A percentile compares a stretch with the other conserved stretches of the same genome.
These are phyloP conservation scores for Digitaria exilis DNA, from an alignment of 202 grass and related monocot species.

Conservation along the genomic window DNA sequence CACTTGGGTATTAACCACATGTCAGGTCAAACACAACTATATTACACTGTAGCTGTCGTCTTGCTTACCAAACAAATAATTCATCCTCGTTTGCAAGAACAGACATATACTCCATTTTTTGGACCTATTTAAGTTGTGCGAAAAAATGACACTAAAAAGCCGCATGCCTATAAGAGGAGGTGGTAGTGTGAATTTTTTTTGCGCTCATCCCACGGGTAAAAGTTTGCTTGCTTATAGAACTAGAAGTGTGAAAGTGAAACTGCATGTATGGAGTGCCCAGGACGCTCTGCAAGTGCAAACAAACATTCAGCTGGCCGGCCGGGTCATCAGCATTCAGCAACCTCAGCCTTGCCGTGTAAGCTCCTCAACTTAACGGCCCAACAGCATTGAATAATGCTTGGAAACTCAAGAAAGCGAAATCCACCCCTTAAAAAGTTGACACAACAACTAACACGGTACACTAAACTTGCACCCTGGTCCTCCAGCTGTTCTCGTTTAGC, in stretches of 20 bases:
- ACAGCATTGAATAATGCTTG: constrained; percentile 13
- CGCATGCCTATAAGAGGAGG: no score
- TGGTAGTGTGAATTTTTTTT: no score
- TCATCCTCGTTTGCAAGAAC: neutral
- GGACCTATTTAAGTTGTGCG: no score
- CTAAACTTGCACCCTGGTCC: neutral
- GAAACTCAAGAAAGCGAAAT: neutral
- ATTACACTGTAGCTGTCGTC: neutral
- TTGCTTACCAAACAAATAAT: neutral
- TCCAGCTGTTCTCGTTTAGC: neutral
- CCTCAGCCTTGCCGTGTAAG: neutral
- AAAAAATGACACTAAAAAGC: no score
- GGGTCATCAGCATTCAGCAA: neutral
- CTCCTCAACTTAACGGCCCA: constrained; percentile 3
- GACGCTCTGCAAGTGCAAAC: neutral
- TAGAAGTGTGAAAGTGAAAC: neutral
- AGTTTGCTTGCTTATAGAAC: neutral
- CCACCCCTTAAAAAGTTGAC: constrained; percentile 5
- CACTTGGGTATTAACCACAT: neutral
- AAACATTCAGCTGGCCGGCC: neutral
- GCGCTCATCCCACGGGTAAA: neutral
- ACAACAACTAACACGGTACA: neutral
- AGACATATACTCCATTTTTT: no score
- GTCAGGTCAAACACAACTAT: neutral
- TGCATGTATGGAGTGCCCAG: neutral